Evolutionary conservation across 768 basidiomycete genomes (phyloP), one percentile per base, ranked within the genome.

Genomic region (Tephrocybe rancida): DNA sequence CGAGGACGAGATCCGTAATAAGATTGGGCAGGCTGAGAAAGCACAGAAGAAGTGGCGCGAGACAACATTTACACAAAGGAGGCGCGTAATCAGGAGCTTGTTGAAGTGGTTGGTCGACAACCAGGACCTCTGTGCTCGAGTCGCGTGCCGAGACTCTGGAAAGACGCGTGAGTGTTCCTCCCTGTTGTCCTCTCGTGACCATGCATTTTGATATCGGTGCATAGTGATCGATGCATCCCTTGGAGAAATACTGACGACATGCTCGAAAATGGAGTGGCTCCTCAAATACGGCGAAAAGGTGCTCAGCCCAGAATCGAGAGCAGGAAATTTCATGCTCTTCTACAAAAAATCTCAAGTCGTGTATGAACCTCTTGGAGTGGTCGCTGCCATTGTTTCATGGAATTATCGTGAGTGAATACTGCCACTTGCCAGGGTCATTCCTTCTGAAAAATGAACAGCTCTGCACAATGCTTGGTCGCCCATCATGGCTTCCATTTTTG

Each of bases 401-500:
- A 95, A 94, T 62, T 95, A 95, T 67, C 92, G 92, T 94, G 64
- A 27, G 69, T 67, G 34, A 37, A 38, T 22, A 24, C 51, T 16
- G 16, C 32, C 21, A 25, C 18, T 43, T 18, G 44, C 42, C 52
- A 18, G 57, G 48, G 27, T n/a, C n/a, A 10, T 37, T 22, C 44
- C 9, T n/a, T 29, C 22, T 35, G 6, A 48, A 1, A 21, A 18
- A 5, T 19, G 39, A 29, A 21, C 26, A 95, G 93, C 94, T 29
- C 72, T 98, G 52, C 96, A 98, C 70, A 98, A 98, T 65, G 83
- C 90, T 0, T 89, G 94, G 81, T 95, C 93, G 1, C 96, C 96
- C 1, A 93, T 99, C 53, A 74, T 98, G 26, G 92, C 96, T 5
- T 81, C 88, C 8, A 78, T 99, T 34, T 96, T 97, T 67, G 78